A percentile compares a stretch with the other conserved stretches of the same genome.
Conservation (phyloP, 331 rosid species). For the Dryas integrifolia region DNA sequence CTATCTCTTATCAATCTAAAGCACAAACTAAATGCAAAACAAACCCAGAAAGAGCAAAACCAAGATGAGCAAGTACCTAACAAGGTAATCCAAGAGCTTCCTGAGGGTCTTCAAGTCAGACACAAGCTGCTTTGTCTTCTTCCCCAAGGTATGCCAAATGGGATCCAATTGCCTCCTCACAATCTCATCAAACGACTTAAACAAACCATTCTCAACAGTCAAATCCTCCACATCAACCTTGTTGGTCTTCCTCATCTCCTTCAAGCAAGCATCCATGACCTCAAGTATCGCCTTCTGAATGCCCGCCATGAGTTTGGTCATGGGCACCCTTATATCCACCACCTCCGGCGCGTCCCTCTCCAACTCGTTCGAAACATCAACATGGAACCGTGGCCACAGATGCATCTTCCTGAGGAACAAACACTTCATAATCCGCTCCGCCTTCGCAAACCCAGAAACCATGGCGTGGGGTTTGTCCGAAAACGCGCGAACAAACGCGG, state of each 20-base stretch:
- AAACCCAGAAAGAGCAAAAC: not conserved
- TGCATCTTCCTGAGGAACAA: conserved; percentile 55
- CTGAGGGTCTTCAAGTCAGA: conserved; percentile 85
- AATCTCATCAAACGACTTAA: conserved; percentile 93
- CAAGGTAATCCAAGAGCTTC: conserved; percentile 88
- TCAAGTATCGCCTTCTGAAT: conserved; percentile 80
- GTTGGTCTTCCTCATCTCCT: conserved; percentile 94
- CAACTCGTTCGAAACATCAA: conserved; percentile 66
- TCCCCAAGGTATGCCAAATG: conserved; percentile 94
- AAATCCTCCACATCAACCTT: conserved; percentile 88
- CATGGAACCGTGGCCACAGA: conserved; percentile 92
- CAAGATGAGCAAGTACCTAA: conserved; percentile 39
- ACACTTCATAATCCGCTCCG: conserved; percentile 74
- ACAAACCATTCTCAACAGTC: conserved; percentile 86
- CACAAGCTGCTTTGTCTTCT: conserved; percentile 90
- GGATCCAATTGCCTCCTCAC: conserved; percentile 92
- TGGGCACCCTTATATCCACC: conserved; percentile 80
- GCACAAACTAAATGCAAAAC: not conserved
- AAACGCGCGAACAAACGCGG: conserved; percentile 62
- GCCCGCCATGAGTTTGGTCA: conserved; percentile 70
- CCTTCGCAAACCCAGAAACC: conserved; percentile 87
- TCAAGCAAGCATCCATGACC: conserved; percentile 93
- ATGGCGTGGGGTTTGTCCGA: conserved; percentile 81
- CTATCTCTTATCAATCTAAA: not conserved
- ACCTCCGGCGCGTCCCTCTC: conserved; percentile 80